Evolutionary conservation across 176 grass and related monocot species (phyloP).

Genomic region (Avena insularis): DNA sequence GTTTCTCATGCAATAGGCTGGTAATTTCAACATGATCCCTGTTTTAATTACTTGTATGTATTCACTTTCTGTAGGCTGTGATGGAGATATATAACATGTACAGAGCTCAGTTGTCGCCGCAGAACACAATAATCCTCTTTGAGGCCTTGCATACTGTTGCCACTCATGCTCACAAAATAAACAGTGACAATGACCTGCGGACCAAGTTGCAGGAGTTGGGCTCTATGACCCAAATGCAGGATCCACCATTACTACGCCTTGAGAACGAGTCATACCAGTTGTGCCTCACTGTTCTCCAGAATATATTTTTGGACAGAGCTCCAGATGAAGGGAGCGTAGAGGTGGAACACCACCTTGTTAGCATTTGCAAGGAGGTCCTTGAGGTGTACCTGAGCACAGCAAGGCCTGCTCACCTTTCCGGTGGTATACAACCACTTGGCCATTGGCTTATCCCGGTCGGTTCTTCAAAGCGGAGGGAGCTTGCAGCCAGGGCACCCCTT

Average conservation of each 20-base stretch:
- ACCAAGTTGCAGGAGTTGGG: conserved; percentile 95
- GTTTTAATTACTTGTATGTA: conserved; percentile 27
- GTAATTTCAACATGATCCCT: conserved; percentile 16
- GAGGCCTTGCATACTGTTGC: conserved; percentile 95
- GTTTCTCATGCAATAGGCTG: conserved; percentile 7
- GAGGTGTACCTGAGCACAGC: conserved; percentile 88
- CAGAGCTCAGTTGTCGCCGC: conserved; percentile 78
- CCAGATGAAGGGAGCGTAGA: conserved; percentile 58
- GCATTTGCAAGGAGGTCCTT: conserved; percentile 86
- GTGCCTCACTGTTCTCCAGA: conserved; percentile 88
- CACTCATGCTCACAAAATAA: conserved; percentile 91
- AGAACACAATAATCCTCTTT: conserved; percentile 87
- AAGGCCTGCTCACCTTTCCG: conserved; percentile 61
- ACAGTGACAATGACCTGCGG: conserved; percentile 82
- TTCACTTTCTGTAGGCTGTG: conserved; percentile 76
- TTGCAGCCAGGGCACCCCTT: conserved; percentile 87
- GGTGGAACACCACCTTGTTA: conserved; percentile 75
- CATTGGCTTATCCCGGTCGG: conserved; percentile 85
- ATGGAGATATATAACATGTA: conserved; percentile 99
- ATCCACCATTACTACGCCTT: conserved; percentile 87
- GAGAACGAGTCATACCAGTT: conserved; percentile 97
- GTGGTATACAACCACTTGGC: conserved; percentile 48
- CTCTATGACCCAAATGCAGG: conserved; percentile 98
- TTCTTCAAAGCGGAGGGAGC: conserved; percentile 91
- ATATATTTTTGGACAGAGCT: conserved; percentile 69